Percentiles rank a stretch among this genome's conserved stretches.
phyloP scores from a whole-genome alignment of 805 yeast genomes.

The Schwanniomyces occidentalis region DNA sequence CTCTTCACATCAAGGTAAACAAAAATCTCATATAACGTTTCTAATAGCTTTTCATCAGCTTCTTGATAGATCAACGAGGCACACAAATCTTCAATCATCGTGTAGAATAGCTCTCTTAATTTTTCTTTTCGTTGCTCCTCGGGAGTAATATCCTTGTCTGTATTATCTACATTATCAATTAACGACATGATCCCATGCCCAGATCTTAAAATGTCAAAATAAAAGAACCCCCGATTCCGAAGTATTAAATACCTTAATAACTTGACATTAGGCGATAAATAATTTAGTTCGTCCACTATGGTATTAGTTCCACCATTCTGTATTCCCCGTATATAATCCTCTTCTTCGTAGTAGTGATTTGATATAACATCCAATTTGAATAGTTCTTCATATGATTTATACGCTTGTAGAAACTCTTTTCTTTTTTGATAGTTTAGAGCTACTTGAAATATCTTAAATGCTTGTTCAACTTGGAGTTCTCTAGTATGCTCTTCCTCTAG shows the following conservation, averaged over 20 bases:
- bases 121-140: constrained; percentile 16
- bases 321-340: constrained; percentile 34
- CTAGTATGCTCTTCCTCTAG: constrained; percentile 83
- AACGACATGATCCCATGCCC: neutral
- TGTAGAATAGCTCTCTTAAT: constrained; percentile 37
- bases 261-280: constrained; percentile 67
- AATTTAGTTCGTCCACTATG: constrained; percentile 41
- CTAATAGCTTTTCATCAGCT: constrained; percentile 58
- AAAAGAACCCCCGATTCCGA: constrained; percentile 78
- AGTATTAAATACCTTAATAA: constrained; percentile 73
- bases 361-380: constrained; percentile 68
- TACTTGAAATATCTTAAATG: constrained; percentile 68
- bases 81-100: constrained; percentile 61
- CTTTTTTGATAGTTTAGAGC: constrained; percentile 67
- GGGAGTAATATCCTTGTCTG: constrained; percentile 1
- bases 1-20: constrained; percentile 47
- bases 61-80: constrained; percentile 67
- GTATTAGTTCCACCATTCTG: constrained; percentile 36
- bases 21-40: constrained; percentile 52
- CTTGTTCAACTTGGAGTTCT: constrained; percentile 87
- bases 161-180: constrained; percentile 12
- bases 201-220: constrained; percentile 42
- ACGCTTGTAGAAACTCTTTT: constrained; percentile 50
- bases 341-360: constrained; percentile 43
- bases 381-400: constrained; percentile 55